A percentile compares a stretch with the other conserved stretches of the same genome.
Conservation (phyloP, 2,329 filamentous ascomycete genomes). For the Colletotrichum sansevieriae region DNA sequence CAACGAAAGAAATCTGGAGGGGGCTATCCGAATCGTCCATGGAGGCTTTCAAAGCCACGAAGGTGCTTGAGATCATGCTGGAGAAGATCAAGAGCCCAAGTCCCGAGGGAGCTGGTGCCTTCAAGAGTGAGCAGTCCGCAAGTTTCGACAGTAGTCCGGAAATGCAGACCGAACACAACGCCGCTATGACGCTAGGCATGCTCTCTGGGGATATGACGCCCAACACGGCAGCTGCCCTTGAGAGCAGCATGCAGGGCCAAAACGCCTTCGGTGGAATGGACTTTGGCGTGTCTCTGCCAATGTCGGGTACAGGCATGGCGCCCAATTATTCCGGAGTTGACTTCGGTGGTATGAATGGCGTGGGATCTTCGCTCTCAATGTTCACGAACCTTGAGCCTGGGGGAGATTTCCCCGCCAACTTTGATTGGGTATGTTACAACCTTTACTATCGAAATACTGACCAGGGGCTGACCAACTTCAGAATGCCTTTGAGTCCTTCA, state of each 20-base stretch:
- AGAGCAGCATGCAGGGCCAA: slow-evolving; percentile 52
- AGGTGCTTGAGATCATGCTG: slow-evolving; percentile 86
- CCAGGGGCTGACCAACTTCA: slow-evolving; percentile 49
- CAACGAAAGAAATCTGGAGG: slow-evolving; percentile 83
- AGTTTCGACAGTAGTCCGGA: slow-evolving; percentile 42
- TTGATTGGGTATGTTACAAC: slow-evolving; percentile 68
- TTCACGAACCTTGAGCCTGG: slow-evolving; percentile 57
- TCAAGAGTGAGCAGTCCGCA: slow-evolving; percentile 46
- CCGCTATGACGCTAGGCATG: slow-evolving; percentile 58
- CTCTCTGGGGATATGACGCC: slow-evolving; percentile 55
- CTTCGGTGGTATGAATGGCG: slow-evolving; percentile 50
- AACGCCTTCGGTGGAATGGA: slow-evolving; percentile 61
- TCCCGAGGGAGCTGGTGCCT: slow-evolving; percentile 3
- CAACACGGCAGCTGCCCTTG: slow-evolving; percentile 46
- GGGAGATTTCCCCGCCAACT: slow-evolving; percentile 61
- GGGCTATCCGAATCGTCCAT: slow-evolving; percentile 82
- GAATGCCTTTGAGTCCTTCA: slow-evolving; percentile 70
- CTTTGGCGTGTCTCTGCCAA: slow-evolving; percentile 52
- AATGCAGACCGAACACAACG: slow-evolving; percentile 55
- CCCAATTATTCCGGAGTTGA: slow-evolving; percentile 54
- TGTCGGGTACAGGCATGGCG: slow-evolving; percentile 50
- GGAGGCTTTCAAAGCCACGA: slow-evolving; percentile 89
- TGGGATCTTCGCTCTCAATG: slow-evolving; percentile 65
- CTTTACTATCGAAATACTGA: background rate
- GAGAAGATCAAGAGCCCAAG: slow-evolving; percentile 75